Evolutionary conservation across 371 early-diverging fungal genomes (phyloP), one percentile per base, ranked within the genome.

Genomic region (Caulochytrium protostelioides): DNA sequence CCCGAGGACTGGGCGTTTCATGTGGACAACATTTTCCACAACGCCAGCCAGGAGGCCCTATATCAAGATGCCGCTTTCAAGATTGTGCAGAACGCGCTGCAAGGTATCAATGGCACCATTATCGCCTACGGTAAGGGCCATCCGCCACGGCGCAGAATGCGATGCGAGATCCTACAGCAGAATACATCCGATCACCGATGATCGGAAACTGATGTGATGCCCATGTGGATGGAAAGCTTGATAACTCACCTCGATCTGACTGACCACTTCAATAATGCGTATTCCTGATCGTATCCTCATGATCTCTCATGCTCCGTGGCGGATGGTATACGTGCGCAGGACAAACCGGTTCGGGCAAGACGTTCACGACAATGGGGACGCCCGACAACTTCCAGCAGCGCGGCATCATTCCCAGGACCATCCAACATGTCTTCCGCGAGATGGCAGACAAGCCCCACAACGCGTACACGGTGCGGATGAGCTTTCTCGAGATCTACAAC

Each of bases 331-430:
- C 3, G 4, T 7, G 7, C 15, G 6, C 4, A 20, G 35, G 62
- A 2, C 56, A 72, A 34, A 75, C 76, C 6, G 76, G 76, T 6
- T 67, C 65, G n/a, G 76, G 76, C 8, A 76, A 76, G 43, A 73
- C 76, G 10, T 70, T 71, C 42, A 70, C 76, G n/a, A 64, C 61
- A 57, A 62, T 62, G 15, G 77, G 77, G 1, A 55, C 58, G 4
- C 50, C 58, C 2, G 59, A 63, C 35, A 58, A 66, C 47, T 69
- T 62, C 44, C 55, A 59, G 38, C 68, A 67, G 34, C 44, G 68
- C 16, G 68, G 68, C 10, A 29, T 67, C 13, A 65, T 67, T 7
- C 68, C 68, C 7, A 44, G 68, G 12, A 47, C 58, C 1, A 55
- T 67, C 14, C 48, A 56, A 1, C 59, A 62, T 9, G 21, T 67